phyloP scores from a whole-genome alignment of 1,139 yeast species.

The Petasospora fabianii region DNA sequence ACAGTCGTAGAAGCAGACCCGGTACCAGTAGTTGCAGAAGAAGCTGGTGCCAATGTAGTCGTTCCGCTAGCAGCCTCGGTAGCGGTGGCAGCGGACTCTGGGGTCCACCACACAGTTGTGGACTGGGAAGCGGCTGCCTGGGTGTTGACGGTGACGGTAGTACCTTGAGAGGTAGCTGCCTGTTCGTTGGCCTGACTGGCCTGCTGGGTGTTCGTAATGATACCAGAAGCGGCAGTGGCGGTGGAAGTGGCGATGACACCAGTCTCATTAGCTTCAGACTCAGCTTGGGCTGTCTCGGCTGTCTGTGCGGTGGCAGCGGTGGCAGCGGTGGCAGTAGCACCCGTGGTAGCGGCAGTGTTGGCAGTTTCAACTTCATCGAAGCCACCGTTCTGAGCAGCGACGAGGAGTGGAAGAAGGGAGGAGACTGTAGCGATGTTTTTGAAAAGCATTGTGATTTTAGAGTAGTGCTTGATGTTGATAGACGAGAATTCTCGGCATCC shows the following conservation, averaged over 20 bases:
- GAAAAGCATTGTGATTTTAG: conserved; percentile 11
- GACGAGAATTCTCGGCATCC: background rate
- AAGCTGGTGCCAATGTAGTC: background rate
- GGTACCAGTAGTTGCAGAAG: conserved; percentile 1
- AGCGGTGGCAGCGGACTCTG: conserved; percentile 4
- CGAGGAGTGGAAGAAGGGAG: conserved; percentile 6
- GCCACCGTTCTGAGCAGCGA: conserved; percentile 13
- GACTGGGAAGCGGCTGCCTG: conserved; percentile 7
- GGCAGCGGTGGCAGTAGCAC: conserved; percentile 2
- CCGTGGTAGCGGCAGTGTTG: conserved; percentile 1
- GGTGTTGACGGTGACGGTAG: conserved; percentile 2
- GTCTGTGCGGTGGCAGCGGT: conserved; percentile 1
- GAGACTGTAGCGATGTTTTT: conserved; percentile 10
- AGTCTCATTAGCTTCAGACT: conserved; percentile 1
- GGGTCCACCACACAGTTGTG: conserved; percentile 13
- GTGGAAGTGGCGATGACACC: background rate
- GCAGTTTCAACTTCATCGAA: conserved; percentile 10
- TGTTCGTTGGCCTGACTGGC: conserved; percentile 1
- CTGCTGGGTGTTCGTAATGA: conserved; percentile 5
- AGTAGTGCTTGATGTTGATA: background rate
- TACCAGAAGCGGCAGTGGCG: conserved; percentile 1
- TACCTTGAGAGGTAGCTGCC: background rate
- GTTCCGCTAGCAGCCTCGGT: background rate
- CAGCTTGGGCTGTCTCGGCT: no score
- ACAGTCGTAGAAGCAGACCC: conserved; percentile 8